Percentiles rank a stretch among this genome's conserved stretches.
These are phyloP conservation scores for Podospora conica DNA, from an alignment of 495 filamentous ascomycete genomes.

Conservation along the genomic window DNA sequence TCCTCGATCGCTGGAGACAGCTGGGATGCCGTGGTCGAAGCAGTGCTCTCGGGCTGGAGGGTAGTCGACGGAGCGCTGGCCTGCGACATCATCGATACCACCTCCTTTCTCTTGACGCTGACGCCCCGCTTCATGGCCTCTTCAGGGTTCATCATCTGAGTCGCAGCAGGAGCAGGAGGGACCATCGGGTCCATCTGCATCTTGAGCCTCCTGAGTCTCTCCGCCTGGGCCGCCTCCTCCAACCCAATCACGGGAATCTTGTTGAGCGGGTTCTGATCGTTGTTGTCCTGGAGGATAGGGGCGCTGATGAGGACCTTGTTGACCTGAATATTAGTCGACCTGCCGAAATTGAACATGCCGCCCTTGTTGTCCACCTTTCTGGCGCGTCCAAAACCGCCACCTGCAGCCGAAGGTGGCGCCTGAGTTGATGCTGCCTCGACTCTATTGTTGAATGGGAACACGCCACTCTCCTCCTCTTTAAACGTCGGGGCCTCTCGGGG, in stretches of 20 bases:
- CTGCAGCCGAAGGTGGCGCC: slow-evolving; percentile 11
- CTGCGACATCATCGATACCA: slow-evolving; percentile 24
- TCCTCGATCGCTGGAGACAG: slow-evolving; percentile 41
- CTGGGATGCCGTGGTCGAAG: slow-evolving; percentile 32
- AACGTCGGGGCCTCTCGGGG: slow-evolving; percentile 24
- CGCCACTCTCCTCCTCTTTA: slow-evolving; percentile 20
- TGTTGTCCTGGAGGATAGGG: slow-evolving; percentile 41
- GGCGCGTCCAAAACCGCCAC: not conserved
- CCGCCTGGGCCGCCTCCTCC: slow-evolving; percentile 40
- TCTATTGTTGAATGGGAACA: slow-evolving; percentile 10
- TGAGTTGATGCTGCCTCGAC: slow-evolving; percentile 19
- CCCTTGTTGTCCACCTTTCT: slow-evolving; percentile 29
- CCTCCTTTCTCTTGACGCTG: slow-evolving; percentile 41
- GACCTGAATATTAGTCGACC: slow-evolving; percentile 20
- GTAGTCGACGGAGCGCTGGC: slow-evolving; percentile 3
- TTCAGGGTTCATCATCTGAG: slow-evolving; percentile 23
- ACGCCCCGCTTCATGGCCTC: slow-evolving; percentile 31
- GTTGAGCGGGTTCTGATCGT: slow-evolving; percentile 33
- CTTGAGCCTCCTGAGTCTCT: slow-evolving; percentile 41
- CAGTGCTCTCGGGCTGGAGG: slow-evolving; percentile 16
- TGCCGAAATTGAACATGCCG: slow-evolving; percentile 23
- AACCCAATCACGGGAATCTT: slow-evolving; percentile 44
- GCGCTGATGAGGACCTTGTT: slow-evolving; percentile 43
- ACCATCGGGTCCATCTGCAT: slow-evolving; percentile 28
- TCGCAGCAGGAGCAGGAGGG: slow-evolving; percentile 36